phyloP scores from a whole-genome alignment of 108 stramenopile species.

The Tribonema minus region DNA sequence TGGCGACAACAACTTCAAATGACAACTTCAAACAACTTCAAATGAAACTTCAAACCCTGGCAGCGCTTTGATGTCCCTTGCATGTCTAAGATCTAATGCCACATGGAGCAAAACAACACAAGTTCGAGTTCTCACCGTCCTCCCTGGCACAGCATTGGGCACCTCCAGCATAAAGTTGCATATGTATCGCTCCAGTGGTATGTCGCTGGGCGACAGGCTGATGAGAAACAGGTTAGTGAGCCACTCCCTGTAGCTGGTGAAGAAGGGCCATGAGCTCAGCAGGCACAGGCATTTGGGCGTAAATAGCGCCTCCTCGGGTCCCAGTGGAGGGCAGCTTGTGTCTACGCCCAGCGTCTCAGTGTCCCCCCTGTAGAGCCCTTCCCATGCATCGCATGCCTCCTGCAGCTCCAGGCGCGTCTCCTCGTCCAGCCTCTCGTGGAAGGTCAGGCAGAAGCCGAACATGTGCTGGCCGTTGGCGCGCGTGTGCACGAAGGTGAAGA shows the following conservation, averaged over 20 bases:
- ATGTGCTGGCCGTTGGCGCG: conserved; percentile 46
- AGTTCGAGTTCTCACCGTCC: no score
- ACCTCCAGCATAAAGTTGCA: conserved; percentile 55
- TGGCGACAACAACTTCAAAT: background rate
- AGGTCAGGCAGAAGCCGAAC: conserved; percentile 43
- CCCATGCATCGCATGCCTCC: background rate
- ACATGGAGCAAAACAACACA: no score
- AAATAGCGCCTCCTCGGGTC: background rate
- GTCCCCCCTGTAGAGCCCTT: background rate
- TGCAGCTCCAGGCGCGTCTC: background rate
- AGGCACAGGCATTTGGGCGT: conserved; percentile 48
- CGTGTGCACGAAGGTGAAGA: conserved; percentile 44
- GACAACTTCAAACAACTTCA: background rate
- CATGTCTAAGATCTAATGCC: background rate
- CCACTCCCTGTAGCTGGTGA: conserved; percentile 33
- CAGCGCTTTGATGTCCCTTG: background rate
- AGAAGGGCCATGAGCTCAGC: conserved; percentile 34
- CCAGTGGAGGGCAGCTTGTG: no score
- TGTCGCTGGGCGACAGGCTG: conserved; percentile 29
- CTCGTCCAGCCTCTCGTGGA: conserved; percentile 7
- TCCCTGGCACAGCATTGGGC: conserved; percentile 42
- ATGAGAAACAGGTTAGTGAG: conserved; percentile 40
- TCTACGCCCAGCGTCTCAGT: background rate
- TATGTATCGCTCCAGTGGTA: conserved; percentile 53
- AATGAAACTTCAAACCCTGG: background rate